Percentiles rank a stretch among this genome's conserved stretches.
Conservation (phyloP, 1,139 yeast genomes). For the Spencermartinsiella ligniputridi region DNA sequence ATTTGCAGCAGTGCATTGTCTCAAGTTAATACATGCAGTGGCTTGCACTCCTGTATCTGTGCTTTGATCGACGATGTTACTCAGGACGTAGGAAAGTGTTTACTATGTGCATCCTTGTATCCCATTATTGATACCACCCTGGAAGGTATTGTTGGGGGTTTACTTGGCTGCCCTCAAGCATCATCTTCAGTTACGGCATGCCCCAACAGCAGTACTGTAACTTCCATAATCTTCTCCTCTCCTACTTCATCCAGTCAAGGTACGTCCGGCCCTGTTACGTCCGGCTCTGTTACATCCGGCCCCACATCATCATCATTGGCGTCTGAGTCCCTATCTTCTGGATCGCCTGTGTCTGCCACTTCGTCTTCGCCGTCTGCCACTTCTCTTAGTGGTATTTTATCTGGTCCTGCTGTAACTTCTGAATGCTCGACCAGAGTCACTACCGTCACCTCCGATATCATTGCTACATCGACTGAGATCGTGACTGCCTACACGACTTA, state of each 20-base stretch:
- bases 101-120: not conserved
- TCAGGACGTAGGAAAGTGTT: constrained; percentile 4
- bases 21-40: not conserved
- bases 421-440: constrained; percentile 30
- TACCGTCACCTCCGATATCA: constrained; percentile 30
- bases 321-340: not conserved
- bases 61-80: constrained; percentile 5
- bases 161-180: not conserved
- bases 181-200: not conserved
- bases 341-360: not conserved
- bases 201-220: not conserved
- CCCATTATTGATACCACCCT: not conserved
- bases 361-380: not conserved
- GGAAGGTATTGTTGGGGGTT: constrained; percentile 1
- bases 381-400: not conserved
- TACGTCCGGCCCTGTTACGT: not conserved
- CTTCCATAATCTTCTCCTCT: constrained; percentile 1
- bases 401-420: constrained; percentile 22
- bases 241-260: not conserved
- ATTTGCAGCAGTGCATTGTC: not conserved
- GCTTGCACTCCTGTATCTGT: constrained; percentile 4
- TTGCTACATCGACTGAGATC: constrained; percentile 31
- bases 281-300: not conserved
- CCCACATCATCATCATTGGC: not conserved
- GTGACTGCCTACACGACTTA: constrained; percentile 39